A percentile compares a stretch with the other conserved stretches of the same genome.
phyloP scores from a whole-genome alignment of 2,329 filamentous ascomycete genomes.

The Celoporthe dispersa region DNA sequence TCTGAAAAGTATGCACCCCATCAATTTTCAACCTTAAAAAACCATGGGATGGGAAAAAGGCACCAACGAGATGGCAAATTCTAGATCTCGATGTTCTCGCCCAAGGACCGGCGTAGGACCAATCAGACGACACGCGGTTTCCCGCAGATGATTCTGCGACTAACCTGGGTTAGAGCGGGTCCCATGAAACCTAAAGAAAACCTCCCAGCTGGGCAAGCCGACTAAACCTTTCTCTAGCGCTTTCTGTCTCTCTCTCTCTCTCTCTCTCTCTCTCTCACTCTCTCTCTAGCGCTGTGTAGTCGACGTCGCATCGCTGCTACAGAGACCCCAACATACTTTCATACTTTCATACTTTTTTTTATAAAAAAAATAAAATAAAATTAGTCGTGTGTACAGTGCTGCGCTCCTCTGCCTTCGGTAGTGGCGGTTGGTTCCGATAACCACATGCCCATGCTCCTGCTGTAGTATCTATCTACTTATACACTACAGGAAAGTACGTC shows the following conservation, averaged over 20 bases:
- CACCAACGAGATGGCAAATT: not conserved
- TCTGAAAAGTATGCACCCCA: not conserved
- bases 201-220: not conserved
- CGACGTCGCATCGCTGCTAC: not conserved
- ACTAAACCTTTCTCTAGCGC: not conserved
- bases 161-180: not conserved
- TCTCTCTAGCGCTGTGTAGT: not conserved
- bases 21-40: not conserved
- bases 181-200: not conserved
- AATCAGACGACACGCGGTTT: not conserved
- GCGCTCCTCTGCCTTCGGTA: not conserved
- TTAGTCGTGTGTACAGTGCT: no score
- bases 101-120: not conserved
- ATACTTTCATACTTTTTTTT: not conserved
- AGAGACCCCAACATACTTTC: no score
- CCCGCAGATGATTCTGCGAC: not conserved
- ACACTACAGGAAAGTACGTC: no score
- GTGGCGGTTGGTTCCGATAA: not conserved
- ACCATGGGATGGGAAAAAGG: not conserved
- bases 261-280: no score
- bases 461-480: not conserved
- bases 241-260: no score
- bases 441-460: not conserved
- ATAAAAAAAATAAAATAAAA: no score
- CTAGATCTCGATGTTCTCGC: constrained; percentile 9